Percentiles rank a stretch among this genome's conserved stretches.
phyloP scores from a whole-genome alignment of 257 asterid species.

The Gynochthodes officinalis region DNA sequence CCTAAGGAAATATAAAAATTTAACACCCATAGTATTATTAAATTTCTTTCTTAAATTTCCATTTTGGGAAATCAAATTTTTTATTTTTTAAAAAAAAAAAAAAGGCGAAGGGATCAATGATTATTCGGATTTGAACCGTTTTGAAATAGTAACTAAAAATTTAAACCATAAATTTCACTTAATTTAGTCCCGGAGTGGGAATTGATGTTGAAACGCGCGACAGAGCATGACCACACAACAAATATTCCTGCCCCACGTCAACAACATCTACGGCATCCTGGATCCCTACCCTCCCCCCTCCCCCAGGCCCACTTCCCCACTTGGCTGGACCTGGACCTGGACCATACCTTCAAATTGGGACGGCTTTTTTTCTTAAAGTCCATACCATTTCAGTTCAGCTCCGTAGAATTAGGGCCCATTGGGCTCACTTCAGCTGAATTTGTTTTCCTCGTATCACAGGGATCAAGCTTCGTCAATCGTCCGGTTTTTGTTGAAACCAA shows the following conservation, averaged over 20 bases:
- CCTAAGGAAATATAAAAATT: not conserved
- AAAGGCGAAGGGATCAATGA: too few relatives aligned
- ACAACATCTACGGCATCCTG: not conserved
- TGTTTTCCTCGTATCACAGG: not conserved
- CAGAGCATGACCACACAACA: conserved; percentile 18
- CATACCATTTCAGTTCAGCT: not conserved
- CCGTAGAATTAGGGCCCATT: not conserved
- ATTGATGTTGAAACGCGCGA: too few relatives aligned
- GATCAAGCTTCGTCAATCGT: not conserved
- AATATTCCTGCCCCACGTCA: conserved; percentile 10
- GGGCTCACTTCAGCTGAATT: not conserved
- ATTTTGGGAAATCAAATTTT: conserved; percentile 6
- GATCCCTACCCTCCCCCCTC: not conserved
- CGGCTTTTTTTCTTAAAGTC: too few relatives aligned
- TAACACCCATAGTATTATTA: too few relatives aligned
- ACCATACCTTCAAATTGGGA: too few relatives aligned
- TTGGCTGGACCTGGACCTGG: not conserved
- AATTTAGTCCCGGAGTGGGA: too few relatives aligned
- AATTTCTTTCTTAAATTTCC: not conserved
- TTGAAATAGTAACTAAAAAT: too few relatives aligned
- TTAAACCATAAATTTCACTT: too few relatives aligned
- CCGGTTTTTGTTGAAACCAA: not conserved
- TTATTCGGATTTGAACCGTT: too few relatives aligned
- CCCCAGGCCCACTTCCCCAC: too few relatives aligned
- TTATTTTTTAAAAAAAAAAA: too few relatives aligned